These are phyloP conservation scores for Eleusine indica DNA, from an alignment of 176 grass and related monocot species.

Conservation along the genomic window DNA sequence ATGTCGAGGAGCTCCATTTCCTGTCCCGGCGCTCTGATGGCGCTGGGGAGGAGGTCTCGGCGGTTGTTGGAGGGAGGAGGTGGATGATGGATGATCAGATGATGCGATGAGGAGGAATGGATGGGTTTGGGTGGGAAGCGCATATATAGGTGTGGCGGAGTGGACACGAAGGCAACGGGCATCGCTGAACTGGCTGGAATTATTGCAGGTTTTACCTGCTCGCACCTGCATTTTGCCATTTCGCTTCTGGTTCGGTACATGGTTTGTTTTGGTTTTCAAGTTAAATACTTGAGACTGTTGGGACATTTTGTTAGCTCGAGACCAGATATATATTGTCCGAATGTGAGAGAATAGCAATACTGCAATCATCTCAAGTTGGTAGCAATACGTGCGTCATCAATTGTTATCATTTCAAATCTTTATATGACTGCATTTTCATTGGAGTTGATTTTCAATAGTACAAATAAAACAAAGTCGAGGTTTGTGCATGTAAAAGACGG, in stretches of 20 bases:
- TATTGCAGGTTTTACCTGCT: conserved; percentile 14
- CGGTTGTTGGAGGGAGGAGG: conserved; percentile 4
- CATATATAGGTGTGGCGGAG: conserved; percentile 32
- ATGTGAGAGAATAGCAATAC: no score
- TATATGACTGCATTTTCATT: neutral
- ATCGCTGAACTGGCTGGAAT: neutral
- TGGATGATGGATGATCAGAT: neutral
- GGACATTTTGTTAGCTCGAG: neutral
- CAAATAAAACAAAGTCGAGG: conserved; percentile 6
- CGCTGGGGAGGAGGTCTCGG: neutral
- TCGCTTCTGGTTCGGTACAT: neutral
- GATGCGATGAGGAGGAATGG: conserved; percentile 22
- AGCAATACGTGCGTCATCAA: no score
- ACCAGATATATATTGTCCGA: no score
- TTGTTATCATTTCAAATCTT: neutral
- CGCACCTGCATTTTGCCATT: neutral
- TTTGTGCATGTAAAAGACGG: neutral
- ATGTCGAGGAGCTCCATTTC: conserved; percentile 67
- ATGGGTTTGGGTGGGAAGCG: conserved; percentile 25
- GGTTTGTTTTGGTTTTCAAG: neutral
- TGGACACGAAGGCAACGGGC: neutral
- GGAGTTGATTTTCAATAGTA: neutral
- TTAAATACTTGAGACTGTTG: no score
- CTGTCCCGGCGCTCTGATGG: neutral
- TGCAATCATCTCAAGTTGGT: no score